A percentile compares a stretch with the other conserved stretches of the same genome.
phyloP scores from a whole-genome alignment of 2,329 filamentous ascomycete species.

The Colletotrichum truncatum region DNA sequence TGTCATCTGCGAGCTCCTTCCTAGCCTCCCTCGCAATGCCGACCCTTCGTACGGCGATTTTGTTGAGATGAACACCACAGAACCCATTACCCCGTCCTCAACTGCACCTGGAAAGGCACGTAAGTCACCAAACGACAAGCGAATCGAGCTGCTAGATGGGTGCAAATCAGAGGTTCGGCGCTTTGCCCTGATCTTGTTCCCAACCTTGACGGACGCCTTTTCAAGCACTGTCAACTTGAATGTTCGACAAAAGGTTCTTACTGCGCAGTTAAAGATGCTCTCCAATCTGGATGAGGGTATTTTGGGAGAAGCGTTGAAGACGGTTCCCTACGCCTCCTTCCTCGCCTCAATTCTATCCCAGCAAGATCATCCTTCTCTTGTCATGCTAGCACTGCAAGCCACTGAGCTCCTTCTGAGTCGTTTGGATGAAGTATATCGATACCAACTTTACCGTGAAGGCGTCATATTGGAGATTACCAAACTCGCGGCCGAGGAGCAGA shows the following conservation, averaged over 20 bases:
- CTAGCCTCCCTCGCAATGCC: slow-evolving; percentile 70
- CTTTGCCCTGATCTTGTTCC: slow-evolving; percentile 92
- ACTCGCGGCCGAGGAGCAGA: slow-evolving; percentile 66
- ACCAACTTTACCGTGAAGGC: slow-evolving; percentile 96
- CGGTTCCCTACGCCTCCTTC: slow-evolving; percentile 95
- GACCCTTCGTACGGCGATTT: slow-evolving; percentile 53
- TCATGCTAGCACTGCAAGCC: slow-evolving; percentile 87
- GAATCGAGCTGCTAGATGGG: slow-evolving; percentile 81
- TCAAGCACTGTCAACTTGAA: slow-evolving; percentile 96
- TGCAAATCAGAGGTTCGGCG: slow-evolving; percentile 89
- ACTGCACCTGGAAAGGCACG: slow-evolving; percentile 47
- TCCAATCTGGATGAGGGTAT: slow-evolving; percentile 91
- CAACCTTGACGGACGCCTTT: slow-evolving; percentile 94
- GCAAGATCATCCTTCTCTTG: slow-evolving; percentile 88
- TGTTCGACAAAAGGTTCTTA: slow-evolving; percentile 93
- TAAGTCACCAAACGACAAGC: slow-evolving; percentile 78
- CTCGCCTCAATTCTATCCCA: slow-evolving; percentile 95
- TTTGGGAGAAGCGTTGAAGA: slow-evolving; percentile 83
- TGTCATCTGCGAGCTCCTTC: slow-evolving; percentile 94
- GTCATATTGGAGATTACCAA: slow-evolving; percentile 92
- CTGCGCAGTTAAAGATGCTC: slow-evolving; percentile 97
- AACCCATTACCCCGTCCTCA: slow-evolving; percentile 51
- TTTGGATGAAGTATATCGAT: slow-evolving; percentile 87
- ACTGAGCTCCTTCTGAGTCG: slow-evolving; percentile 88
- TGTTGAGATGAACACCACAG: slow-evolving; percentile 51